Evolutionary conservation across 2,329 filamentous ascomycete genomes (phyloP).

Genomic region (Sporothrix phasma): DNA sequence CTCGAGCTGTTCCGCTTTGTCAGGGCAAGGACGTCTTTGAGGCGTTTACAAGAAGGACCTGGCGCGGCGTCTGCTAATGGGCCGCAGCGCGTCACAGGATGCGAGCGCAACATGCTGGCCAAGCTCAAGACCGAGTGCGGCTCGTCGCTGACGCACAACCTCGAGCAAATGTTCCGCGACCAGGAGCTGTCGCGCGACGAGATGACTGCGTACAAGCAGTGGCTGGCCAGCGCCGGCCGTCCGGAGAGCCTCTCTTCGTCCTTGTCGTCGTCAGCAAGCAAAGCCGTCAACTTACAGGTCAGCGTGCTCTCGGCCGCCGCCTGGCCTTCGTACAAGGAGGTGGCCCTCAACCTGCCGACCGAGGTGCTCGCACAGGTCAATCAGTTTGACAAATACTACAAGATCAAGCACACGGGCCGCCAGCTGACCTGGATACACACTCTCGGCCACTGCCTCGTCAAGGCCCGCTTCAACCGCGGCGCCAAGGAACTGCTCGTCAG

Average conservation of each 20-base stretch:
- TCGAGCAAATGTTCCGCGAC: constrained; percentile 99
- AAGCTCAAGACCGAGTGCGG: constrained; percentile 91
- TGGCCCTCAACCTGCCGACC: constrained; percentile 58
- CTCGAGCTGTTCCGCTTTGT: constrained; percentile 95
- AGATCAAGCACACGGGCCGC: constrained; percentile 78
- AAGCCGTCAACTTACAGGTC: constrained; percentile 64
- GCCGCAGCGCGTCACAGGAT: constrained; percentile 84
- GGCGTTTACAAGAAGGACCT: constrained; percentile 99
- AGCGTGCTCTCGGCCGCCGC: constrained; percentile 84
- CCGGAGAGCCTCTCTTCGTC: constrained; percentile 21
- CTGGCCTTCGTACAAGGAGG: constrained; percentile 77
- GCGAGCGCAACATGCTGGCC: constrained; percentile 88
- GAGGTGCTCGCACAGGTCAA: constrained; percentile 67
- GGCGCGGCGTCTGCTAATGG: constrained; percentile 80
- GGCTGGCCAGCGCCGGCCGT: constrained; percentile 35
- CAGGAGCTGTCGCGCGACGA: constrained; percentile 89
- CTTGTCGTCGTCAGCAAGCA: not conserved
- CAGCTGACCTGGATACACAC: constrained; percentile 86
- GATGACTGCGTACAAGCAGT: constrained; percentile 77
- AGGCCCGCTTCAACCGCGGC: constrained; percentile 68
- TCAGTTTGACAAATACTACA: constrained; percentile 78
- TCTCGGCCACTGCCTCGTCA: constrained; percentile 82
- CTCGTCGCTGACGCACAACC: constrained; percentile 86
- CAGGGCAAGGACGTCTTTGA: constrained; percentile 97
- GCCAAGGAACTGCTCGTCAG: constrained; percentile 83